Conservation (phyloP, 768 basidiomycete genomes). For the Neoboletus subvelutipes region DNA sequence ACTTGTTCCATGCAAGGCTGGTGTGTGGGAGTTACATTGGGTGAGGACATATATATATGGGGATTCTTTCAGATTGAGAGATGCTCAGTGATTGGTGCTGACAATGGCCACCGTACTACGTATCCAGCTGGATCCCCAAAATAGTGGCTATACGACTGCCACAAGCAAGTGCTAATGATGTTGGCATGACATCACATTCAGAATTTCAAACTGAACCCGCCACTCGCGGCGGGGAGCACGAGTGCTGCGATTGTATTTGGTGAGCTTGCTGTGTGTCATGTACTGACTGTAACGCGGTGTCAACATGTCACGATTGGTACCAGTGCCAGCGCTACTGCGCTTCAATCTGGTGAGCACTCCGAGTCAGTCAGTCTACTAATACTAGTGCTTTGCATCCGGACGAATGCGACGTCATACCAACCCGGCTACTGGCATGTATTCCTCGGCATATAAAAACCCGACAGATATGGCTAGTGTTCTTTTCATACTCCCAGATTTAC, state of each 20-base stretch:
- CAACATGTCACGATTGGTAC: background rate
- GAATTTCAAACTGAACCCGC: slow-evolving; percentile 7
- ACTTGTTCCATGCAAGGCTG: background rate
- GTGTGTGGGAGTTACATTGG: background rate
- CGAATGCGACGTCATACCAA: too few relatives aligned
- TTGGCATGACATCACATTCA: background rate
- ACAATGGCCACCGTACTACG: background rate
- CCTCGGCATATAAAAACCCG: too few relatives aligned
- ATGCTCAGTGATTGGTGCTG: background rate
- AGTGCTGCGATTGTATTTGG: background rate
- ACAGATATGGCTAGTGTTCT: too few relatives aligned
- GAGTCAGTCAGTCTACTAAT: background rate
- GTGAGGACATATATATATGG: background rate
- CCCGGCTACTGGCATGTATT: too few relatives aligned
- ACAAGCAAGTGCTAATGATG: too few relatives aligned
- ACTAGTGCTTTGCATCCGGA: slow-evolving; percentile 4
- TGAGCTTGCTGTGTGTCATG: slow-evolving; percentile 2
- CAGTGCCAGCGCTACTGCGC: background rate
- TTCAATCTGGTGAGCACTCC: background rate
- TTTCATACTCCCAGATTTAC: too few relatives aligned
- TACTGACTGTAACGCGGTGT: background rate
- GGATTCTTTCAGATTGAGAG: background rate
- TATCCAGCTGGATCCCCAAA: too few relatives aligned
- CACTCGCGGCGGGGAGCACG: background rate
- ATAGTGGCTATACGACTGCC: too few relatives aligned